Evolutionary conservation across 2,329 filamentous ascomycete species (phyloP), one percentile per base, ranked within the genome.

Genomic region (Penicillium sp.): DNA sequence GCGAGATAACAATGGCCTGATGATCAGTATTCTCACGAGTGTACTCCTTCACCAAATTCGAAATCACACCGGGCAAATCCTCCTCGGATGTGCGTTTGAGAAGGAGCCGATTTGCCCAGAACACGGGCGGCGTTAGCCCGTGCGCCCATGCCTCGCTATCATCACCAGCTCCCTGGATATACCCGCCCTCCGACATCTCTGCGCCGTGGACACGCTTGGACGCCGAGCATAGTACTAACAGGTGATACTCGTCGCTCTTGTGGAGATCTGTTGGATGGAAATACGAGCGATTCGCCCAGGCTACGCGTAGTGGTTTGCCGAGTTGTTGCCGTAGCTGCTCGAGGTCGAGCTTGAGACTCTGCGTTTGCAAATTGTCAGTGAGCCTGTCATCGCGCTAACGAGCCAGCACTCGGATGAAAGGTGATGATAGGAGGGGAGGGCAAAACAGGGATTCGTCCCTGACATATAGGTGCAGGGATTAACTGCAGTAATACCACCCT

Each of bases 151-250:
- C 92, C 80, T 99, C 95, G 13, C 90, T 92, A 74, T 99, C 95
- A 75, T 99, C 95, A 2, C 90, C 95, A 0, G 94, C 94, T 54
- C 95, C 95, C 77, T 98, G 95, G 61, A 99, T 89, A 72, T 99
- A 99, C 6, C 88, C 88, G 3, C 84, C 85, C 71, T 89, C 87
- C 30, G 86, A 86, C 67, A 85, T 81, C 73, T 94, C 91, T 3
- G 85, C 87, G 13, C 87, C 89, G 1, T 79, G 79, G 0, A 93
- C 87, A 16, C 89, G 84, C 35, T 88, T 84, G 1, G 92, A 97
- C 13, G 92, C 90, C 0, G 93, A 97, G 73, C 92, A 95, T 71
- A 95, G 91, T 25, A 98, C 84, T 2, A 98, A 80, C 0, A 91
- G 87, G 68, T 90, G 83, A 70, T 86, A 92, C 11, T 84, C 81